Conservation (phyloP, 352 stramenopile genomes). For the Halophytophthora polymorphica region DNA sequence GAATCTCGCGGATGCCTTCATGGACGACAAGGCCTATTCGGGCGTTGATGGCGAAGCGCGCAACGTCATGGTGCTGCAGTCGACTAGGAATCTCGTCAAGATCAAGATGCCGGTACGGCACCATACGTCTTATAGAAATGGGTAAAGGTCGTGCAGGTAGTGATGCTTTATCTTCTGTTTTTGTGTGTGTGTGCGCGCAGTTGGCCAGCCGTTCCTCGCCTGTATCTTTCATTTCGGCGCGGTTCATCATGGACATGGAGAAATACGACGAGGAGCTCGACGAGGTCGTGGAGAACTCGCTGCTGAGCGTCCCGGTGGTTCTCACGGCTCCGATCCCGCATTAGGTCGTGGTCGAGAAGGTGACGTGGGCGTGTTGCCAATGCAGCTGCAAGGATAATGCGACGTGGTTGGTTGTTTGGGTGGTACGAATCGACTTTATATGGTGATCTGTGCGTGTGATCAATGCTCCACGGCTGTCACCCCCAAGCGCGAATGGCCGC, state of each 20-base stretch:
- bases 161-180: not conserved
- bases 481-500: not conserved
- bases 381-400: not conserved
- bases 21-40: slow-evolving; percentile 24
- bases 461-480: too few species aligned
- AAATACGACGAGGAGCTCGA: slow-evolving; percentile 62
- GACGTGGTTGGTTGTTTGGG: not conserved
- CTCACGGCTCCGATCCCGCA: slow-evolving; percentile 34
- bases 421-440: not conserved
- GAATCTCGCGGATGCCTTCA: slow-evolving; percentile 70
- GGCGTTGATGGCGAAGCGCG: slow-evolving; percentile 12
- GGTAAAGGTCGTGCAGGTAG: too few species aligned
- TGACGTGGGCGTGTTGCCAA: not conserved
- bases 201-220: slow-evolving; percentile 6
- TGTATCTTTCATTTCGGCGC: slow-evolving; percentile 24
- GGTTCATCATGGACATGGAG: slow-evolving; percentile 59
- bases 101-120: slow-evolving; percentile 43
- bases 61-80: slow-evolving; percentile 58
- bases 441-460: not conserved
- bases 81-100: slow-evolving; percentile 49
- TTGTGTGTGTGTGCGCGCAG: slow-evolving; percentile 14
- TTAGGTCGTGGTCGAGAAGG: not conserved
- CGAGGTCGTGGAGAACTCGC: slow-evolving; percentile 53
- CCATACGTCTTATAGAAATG: not conserved
- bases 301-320: slow-evolving; percentile 47